These are phyloP conservation scores for Fragaria ananassa DNA, from an alignment of 306 rosid species.

Conservation along the genomic window DNA sequence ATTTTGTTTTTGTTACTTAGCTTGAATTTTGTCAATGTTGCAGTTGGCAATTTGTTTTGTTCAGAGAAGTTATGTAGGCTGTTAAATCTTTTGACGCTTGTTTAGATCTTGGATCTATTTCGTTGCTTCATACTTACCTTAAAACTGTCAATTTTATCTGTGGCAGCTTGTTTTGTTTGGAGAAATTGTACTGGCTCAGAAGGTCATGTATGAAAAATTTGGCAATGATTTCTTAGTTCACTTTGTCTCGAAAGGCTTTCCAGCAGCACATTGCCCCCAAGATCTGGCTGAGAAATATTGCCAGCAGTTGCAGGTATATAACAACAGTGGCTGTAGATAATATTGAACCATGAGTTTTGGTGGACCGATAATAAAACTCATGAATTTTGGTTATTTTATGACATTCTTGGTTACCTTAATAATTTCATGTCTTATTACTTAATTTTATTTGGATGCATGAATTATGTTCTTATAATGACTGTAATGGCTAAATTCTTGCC, in stretches of 20 bases:
- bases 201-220: constrained; percentile 90
- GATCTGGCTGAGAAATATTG: constrained; percentile 82
- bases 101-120: constrained; percentile 13
- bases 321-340: constrained; percentile 12
- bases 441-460: background rate
- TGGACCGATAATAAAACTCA: background rate
- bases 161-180: constrained; percentile 85
- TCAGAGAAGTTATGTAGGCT: background rate
- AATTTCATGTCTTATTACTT: background rate
- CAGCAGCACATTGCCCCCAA: constrained; percentile 74
- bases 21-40: background rate
- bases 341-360: constrained; percentile 8
- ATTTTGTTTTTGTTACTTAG: background rate
- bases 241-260: constrained; percentile 52
- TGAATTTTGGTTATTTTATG: background rate
- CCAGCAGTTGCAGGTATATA: constrained; percentile 82
- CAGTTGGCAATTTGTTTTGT: background rate
- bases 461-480: background rate
- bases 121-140: background rate
- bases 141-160: constrained; percentile 1
- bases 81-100: background rate
- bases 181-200: constrained; percentile 93
- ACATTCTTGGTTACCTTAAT: background rate
- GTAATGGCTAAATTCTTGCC: constrained; percentile 7
- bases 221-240: constrained; percentile 72